Conservation (phyloP, 768 basidiomycete genomes). For the Panus rudis region DNA sequence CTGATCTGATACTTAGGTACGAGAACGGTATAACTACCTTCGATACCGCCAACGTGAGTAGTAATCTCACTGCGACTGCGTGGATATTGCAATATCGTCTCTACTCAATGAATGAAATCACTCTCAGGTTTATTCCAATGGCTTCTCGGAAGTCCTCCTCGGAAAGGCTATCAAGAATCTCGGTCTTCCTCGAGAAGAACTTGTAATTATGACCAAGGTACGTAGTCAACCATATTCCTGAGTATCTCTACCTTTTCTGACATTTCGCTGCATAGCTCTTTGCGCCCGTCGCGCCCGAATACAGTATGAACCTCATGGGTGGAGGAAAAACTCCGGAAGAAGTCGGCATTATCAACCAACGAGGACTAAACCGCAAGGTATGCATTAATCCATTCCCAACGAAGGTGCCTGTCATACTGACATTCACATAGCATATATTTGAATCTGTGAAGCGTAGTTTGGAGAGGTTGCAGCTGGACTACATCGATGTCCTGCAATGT, state of each 20-base stretch:
- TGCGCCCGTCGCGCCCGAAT: constrained; percentile 8
- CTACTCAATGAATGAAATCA: too few relatives aligned
- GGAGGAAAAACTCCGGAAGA: constrained; percentile 19
- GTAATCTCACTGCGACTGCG: neutral
- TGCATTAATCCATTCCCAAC: neutral
- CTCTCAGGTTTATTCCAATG: constrained; percentile 34
- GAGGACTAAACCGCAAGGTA: constrained; percentile 39
- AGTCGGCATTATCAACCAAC: constrained; percentile 41
- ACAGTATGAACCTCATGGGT: constrained; percentile 5
- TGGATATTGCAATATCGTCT: neutral
- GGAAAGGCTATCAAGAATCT: constrained; percentile 38
- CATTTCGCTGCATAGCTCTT: constrained; percentile 11
- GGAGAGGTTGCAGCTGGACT: constrained; percentile 36
- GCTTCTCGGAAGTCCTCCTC: constrained; percentile 32
- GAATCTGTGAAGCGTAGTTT: constrained; percentile 36
- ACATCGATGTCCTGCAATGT: constrained; percentile 40
- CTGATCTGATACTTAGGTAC: constrained; percentile 19
- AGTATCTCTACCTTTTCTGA: constrained; percentile 3
- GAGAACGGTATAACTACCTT: constrained; percentile 37
- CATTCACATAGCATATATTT: constrained; percentile 38
- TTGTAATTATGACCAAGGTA: constrained; percentile 44
- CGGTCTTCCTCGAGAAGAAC: constrained; percentile 36
- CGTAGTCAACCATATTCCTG: constrained; percentile 16
- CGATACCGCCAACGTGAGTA: constrained; percentile 28
- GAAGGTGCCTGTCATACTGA: neutral